Base-by-base conservation (phyloP, 305 asterid species). In the Galium porrigens region DNA sequence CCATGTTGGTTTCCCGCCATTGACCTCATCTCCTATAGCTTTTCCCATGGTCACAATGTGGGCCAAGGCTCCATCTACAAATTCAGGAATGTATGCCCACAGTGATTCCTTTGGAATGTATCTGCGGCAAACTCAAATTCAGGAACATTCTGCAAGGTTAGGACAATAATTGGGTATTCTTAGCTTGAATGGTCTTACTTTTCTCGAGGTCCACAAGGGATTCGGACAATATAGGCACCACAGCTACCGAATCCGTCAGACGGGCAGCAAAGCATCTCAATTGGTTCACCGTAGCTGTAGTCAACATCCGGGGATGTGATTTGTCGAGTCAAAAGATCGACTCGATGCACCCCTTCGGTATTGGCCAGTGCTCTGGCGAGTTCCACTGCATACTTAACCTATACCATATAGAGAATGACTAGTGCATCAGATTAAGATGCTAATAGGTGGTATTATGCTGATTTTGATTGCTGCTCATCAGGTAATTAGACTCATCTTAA, bases 301-400 rank as follows among this genome's bases (percentile, higher is more conserved):
- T 85, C 85, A 18, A 85, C 84, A 41, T 81, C 88, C 48, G 81
- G 75, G 48, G 81, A 79, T 65, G 84, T 74, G 27, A 85, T 79
- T 72, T 85, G 91, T 67, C 86, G 62, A 4, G 91, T 85, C 48
- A 85, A 78, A 58, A 85, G 86, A 79, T 85, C 91, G 29, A 85
- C 91, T 59, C 88, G 76, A 68, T 77, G 74, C 18, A 83, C 81
- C 32, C 83, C 83, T 64, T 76, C 68, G 79, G 73, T 83, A 72
- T 74, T 73, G 27, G 84, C 83, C 61, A 85, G 78, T 67, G 85
- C 86, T 74, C 82, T 72, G 17, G 91, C 86, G 52, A 85, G 78
- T 75, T 85, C 91, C 62, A 85, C 88, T 0, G 81, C 86, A 32
- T 85, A 83, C 58, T 85, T 85, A 55, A 85, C 85, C 90, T 83